Evolutionary conservation across 495 filamentous ascomycete species (phyloP), one percentile per base, ranked within the genome.

Genomic region (Aspergillus ostianus): DNA sequence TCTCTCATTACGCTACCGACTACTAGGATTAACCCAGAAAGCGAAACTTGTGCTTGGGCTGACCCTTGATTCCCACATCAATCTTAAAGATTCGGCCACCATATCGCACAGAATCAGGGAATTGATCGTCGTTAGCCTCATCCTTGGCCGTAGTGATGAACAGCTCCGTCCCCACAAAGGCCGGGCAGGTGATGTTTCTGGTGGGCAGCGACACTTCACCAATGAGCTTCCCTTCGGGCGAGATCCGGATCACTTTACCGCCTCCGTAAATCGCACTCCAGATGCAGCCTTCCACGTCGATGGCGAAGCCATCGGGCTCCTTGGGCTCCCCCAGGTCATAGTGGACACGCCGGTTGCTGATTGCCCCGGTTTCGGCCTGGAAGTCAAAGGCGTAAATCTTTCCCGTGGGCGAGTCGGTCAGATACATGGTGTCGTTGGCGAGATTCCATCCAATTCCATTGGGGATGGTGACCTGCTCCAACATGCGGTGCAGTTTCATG

Each of bases 211-310:
- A 78, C 41, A 93, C 75, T 75, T 87, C 78, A 18, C 87, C 87
- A 19, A 89, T 76, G 21, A 92, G 69, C 66, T 85, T 76, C 3
- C 88, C 88, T 32, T 78, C 73, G 5, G 85, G 81, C 7, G 80
- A 83, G 62, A 93, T 83, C 67, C 86, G 85, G 52, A 92, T 70
- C 18, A 93, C 84, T 50, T 82, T 79, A 51, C 81, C 73, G 62
- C 87, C 89, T 48, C 89, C 88, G 64, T 89, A 91, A 30, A 92
- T 78, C n/a, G 89, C 88, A 57, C 84, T 84, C 90, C 90, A 93
- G 27, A 93, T 76, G 62, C 85, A 85, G 1, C 88, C 90, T 13
- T 89, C 83, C 13, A 70, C 78, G 64, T 94, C 90, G 54, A 92
- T 83, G 23, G 86, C 81, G 67, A 88, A 90, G 1, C 90, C 90